Evolutionary conservation across 2,329 filamentous ascomycete genomes (phyloP), one percentile per base, ranked within the genome.

Genomic region (Neoascochyta sp.): DNA sequence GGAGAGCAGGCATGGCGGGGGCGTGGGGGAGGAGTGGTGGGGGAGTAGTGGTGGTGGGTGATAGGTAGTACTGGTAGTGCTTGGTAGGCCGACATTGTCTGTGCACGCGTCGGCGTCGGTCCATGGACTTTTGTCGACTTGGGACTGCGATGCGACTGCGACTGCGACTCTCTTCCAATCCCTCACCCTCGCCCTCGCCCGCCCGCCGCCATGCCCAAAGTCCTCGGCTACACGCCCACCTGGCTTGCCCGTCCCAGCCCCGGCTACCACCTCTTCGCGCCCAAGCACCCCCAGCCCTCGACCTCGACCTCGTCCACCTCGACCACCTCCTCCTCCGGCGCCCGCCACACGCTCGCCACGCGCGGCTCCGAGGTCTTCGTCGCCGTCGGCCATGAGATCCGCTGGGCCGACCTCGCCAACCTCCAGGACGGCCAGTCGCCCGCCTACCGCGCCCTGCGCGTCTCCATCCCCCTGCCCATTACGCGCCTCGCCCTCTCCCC

Each of bases 331-430:
- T 46, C 47, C 17, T 29, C 43, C n/a, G 64, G 71, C 3, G 65
- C 76, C 1, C 63, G 58, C 12, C 69, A 68, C 42, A 88, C 80
- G 1, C 81, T 96, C 50, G 89, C 88, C 7, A 79, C 77, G 27
- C 75, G 90, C 36, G 88, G 85, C 10, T 87, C 85, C 1, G 89
- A 98, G 54, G 70, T 96, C 7, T 96, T 96, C 57, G 80, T 87
- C 9, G 89, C 88, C 12, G 81, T 84, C 22, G 89, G 89, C 27
- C 89, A 83, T 50, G 86, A 96, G 63, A 83, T 98, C 39, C 76
- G 89, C 61, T 98, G 92, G 88, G 82, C 85, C 7, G 86, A 95
- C 63, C 67, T 98, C 32, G 78, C 80, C 29, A 78, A 81, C 36
- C 63, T 96, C 53, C 94, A 93, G 67, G 84, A 78, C 32, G 51